Evolutionary conservation across 1,139 yeast species (phyloP).

Genomic region (Petasospora fabianii): DNA sequence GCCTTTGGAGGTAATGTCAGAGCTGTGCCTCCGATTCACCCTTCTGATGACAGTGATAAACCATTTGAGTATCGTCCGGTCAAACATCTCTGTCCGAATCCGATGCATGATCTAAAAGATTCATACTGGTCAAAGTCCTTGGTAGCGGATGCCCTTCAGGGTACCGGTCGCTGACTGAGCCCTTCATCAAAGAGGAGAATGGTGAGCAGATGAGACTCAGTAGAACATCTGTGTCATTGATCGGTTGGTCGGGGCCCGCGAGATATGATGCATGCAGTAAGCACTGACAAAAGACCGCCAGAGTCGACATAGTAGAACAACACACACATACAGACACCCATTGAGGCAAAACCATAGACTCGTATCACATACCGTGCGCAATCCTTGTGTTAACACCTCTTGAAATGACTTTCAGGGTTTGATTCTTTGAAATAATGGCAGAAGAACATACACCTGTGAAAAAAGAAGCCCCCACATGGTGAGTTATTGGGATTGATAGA

Average conservation of each 20-base stretch:
- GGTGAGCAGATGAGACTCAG: not conserved
- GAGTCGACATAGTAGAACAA: too few species aligned
- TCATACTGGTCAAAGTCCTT: conserved; percentile 22
- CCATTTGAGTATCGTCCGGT: not conserved
- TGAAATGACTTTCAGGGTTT: too few species aligned
- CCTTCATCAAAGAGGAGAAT: conserved; percentile 17
- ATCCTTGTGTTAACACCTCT: too few species aligned
- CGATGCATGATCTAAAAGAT: conserved; percentile 18
- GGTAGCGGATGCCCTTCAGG: conserved; percentile 1
- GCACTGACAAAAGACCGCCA: too few species aligned
- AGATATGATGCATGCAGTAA: too few species aligned
- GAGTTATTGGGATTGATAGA: not conserved
- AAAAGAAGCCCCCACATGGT: too few species aligned
- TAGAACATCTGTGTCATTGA: not conserved
- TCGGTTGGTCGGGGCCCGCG: not conserved
- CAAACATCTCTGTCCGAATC: conserved; percentile 10
- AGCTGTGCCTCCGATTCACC: not conserved
- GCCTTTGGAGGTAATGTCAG: not conserved
- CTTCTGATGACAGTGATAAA: too few species aligned
- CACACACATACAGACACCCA: too few species aligned
- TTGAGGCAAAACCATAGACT: too few species aligned
- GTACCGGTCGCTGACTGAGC: conserved; percentile 14
- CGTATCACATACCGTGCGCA: too few species aligned
- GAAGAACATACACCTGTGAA: too few species aligned
- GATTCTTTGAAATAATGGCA: too few species aligned